Base-by-base conservation (phyloP, 768 basidiomycete genomes). In the Amanita muscaria region DNA sequence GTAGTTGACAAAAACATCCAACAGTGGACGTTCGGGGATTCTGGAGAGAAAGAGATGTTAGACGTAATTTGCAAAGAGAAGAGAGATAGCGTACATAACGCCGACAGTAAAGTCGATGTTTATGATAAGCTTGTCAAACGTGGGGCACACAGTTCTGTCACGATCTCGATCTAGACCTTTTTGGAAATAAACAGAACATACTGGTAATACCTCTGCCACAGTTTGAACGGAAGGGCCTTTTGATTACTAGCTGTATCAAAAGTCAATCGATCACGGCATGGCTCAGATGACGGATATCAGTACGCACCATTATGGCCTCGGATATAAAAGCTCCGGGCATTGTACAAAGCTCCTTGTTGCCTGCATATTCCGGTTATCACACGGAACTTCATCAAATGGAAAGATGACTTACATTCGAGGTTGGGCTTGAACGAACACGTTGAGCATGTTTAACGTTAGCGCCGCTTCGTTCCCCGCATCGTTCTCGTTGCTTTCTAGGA, bases 361-460 rank as follows among this genome's bases (percentile, higher is more conserved):
- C 43, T 44, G 5, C 4, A 9, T 22, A 18, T 9, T 16, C 21
- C 12, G 5, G 18, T 12, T 21, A 33, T 3, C 5, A 5, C 4
- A 47, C 7, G 9, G 33, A 9, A 9, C 12, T 9, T 9, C 10
- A 5, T 10, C 11, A 11, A 3, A 24, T 9, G 10, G 22, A 21
- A 18, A 29, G 1, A 11, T 9, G 16, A 46, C 45, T 18, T 5
- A 46, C 46, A 47, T 47, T 29, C 31, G 25, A 2, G 46, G 46
- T 2, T 15, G 29, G 4, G 38, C 40, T 35, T 47, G 46, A 3
- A 47, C 38, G 22, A 47, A 47, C 2, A 47, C 25, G 14, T 45
- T 45, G n/a, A 45, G 24, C 44, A 45, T 45, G 18, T 36, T 45
- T 3, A 45, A 14, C n/a, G 46, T 36, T 39, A 40, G 32, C 38